Base-by-base conservation (phyloP, 768 basidiomycete species). In the Termitomyces sp. region DNA sequence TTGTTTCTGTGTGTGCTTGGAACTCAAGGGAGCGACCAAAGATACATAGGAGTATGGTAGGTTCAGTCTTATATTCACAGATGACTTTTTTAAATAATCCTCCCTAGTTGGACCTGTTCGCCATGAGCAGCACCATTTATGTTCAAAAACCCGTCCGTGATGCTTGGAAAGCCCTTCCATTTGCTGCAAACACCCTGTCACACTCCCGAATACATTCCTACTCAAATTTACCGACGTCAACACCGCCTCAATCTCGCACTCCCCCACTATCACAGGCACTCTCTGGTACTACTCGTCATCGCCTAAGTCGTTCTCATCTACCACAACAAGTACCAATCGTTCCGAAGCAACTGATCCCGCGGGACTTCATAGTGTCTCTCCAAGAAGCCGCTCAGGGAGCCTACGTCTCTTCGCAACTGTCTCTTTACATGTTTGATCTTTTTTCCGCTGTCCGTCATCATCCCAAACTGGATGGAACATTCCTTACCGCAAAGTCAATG, bases 381-480 rank as follows among this genome's bases (percentile, higher is more conserved):
- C 73, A 66, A 48, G 47, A 71, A 57, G 65, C 70, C 3, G 70
- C 67, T 52, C 61, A 65, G 10, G 71, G 74, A 53, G 77, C 81
- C 2, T 71, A 75, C 56, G 72, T 89, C 32, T 75, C 85, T 10
- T 75, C 82, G 0, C 68, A 71, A 2, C 76, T 93, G 8, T 71
- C 72, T 7, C 71, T 86, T n/a, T 93, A 92, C 64, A 74, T 89
- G 7, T 78, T 84, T 10, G 89, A 92, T 67, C 74, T 92, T 12
- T 87, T 93, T 59, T 79, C 85, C 27, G 90, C 91, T 3, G 80
- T 85, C 24, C 82, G 91, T 7, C 88, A 92, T 64, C 84, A 87
- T 65, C 81, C 83, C 0, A 77, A 81, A 48, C 72, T 93, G 18
- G 91, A 93, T 58, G 87, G 80, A 16, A 84, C 81, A 61, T 72